Evolutionary conservation across 768 basidiomycete genomes (phyloP).

Genomic region (Hericium coralloides): DNA sequence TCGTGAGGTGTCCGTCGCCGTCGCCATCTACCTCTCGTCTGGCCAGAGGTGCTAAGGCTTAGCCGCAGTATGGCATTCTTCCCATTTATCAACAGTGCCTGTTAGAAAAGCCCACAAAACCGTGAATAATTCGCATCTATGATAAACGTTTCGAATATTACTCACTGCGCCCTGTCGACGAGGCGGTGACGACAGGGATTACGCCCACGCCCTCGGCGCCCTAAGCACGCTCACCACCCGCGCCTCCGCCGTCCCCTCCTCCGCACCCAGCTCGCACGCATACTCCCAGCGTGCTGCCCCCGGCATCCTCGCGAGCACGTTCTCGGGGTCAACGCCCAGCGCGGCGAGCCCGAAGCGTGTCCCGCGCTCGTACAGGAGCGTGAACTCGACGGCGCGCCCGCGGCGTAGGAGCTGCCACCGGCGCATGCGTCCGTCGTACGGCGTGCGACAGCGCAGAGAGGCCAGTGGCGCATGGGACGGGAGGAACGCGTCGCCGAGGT

Average conservation of each 20-base stretch:
- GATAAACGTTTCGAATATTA: no score
- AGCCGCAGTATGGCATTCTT: no score
- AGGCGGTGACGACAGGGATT: no score
- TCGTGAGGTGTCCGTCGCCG: no score
- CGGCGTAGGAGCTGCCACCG: constrained; percentile 91
- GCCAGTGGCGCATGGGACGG: constrained; percentile 93
- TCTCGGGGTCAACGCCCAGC: constrained; percentile 53
- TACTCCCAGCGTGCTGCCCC: constrained; percentile 67
- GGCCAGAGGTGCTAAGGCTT: no score
- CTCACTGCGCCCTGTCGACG: no score
- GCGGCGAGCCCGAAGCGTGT: constrained; percentile 57
- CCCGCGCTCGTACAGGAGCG: constrained; percentile 56
- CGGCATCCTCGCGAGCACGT: constrained; percentile 56
- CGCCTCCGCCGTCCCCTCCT: constrained; percentile 40
- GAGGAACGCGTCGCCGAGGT: constrained; percentile 72
- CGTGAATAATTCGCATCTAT: no score
- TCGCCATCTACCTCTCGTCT: no score
- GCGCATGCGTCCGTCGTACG: constrained; percentile 57
- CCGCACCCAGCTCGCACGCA: constrained; percentile 40
- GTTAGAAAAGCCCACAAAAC: no score
- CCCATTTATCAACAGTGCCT: no score
- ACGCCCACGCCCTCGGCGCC: constrained; percentile 38
- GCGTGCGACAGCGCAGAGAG: constrained; percentile 40
- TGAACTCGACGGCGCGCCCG: constrained; percentile 92
- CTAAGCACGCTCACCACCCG: constrained; percentile 41